Base-by-base conservation (phyloP, 1,139 yeast genomes). In the Entelexis paramagnoliae region DNA sequence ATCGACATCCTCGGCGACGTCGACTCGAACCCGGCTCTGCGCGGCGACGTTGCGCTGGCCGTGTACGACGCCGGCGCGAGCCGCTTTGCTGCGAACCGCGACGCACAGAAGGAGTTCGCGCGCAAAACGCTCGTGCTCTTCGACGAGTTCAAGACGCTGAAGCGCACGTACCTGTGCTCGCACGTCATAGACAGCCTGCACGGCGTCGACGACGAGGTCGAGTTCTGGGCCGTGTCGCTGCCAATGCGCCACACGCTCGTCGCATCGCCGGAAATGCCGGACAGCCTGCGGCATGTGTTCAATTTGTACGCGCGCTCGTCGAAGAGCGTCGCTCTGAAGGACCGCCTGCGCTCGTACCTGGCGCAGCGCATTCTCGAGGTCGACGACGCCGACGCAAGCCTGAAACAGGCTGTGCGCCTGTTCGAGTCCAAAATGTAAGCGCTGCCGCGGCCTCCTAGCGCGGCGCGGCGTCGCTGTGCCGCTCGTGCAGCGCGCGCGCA, bases 11-110 rank as follows among this genome's bases (percentile, higher is more conserved):
- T 89, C 58, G 96, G 96, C 35, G 81, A 81, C 59, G 81, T 84
- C 14, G 91, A 83, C 50, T 79, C 87, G 26, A 89, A 88, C 63
- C 96, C 96, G 9, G 96, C 95, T 0, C 72, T 89, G 60, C 80
- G 80, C 61, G 96, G 97, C 53, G 96, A 88, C 64, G 80, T 89
- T 51, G 93, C 93, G 3, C 72, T 88, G 59, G 79, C 94, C 0
- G 78, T 88, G 22, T 88, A 78, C 63, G 96, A 88, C 65, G 75
- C 84, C 43, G 81, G 84, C 45, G 69, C 83, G 52, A 75, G 78
- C 29, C 72, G 79, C 24, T 50, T 58, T 49, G 50, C 57, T 29
- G 35, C 19, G n/a, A 48, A 45, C 4, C 36, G 33, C 8, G 54
- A 53, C 20, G 29, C 38, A 10, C 47, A 48, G 32, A 46, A 46